Base-by-base conservation (phyloP, 305 asterid species). In the Ajuga reptans region DNA sequence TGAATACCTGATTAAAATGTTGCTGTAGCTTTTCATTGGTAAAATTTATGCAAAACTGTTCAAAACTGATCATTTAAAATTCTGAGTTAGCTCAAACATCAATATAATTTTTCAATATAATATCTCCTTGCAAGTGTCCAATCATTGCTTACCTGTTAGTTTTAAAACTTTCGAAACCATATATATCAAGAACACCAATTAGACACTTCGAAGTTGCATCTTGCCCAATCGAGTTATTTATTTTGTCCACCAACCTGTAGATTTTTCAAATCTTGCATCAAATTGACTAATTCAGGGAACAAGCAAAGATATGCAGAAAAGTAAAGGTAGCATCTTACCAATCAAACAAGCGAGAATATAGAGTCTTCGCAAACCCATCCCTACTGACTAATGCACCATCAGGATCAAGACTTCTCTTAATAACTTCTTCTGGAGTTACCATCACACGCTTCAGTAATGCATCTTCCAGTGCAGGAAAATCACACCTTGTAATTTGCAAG, bases 21-120 rank as follows among this genome's bases (percentile, higher is more conserved):
- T 93, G 98, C 73, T 93, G 98, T 67, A 93, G 91, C 91, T 93
- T 93, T 83, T 93, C 98, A 81, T 93, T 93, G 41, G 98, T 93
- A 79, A 78, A 90, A 75, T 92, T 92, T 77, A 92, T 92, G 81
- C 98, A 92, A 47, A 92, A 92, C 84, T 92, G 98, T 80, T 93
- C 98, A 83, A 93, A 91, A 79, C 97, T 91, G 84, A 72, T 65
- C 11, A 31, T 15, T 64, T 6, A 71, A 68, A 62, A 71, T 45
- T 39, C 79, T 62, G 36, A 47, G 72, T 45, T 56, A 71, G 82
- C 66, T 66, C 58, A 43, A 55, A 70, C 24, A 72, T 57, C 49
- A 52, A 61, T 64, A 74, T 47, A 78, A 49, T 16, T 10, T 46
- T 46, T 21, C 27, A 6, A 61, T 18, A 47, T 34, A 34, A 52